Percentiles rank a stretch among this genome's conserved stretches.
Evolutionary conservation across 2,329 filamentous ascomycete species (phyloP).

Genomic region (Echinosphaeria canescens): DNA sequence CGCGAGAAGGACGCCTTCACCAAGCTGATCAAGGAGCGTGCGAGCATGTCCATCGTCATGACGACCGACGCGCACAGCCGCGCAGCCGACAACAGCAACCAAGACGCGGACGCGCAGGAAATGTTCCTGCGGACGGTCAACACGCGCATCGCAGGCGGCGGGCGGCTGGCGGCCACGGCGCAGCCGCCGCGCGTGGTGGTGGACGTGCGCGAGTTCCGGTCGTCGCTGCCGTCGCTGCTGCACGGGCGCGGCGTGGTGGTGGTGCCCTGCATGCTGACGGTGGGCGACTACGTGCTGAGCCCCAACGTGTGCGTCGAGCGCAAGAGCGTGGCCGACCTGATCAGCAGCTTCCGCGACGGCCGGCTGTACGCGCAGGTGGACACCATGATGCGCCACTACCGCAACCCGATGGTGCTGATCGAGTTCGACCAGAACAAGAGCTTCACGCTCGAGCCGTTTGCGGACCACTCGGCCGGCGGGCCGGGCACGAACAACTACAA

Average conservation of each 20-base stretch:
- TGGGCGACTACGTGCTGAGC: slow-evolving; percentile 88
- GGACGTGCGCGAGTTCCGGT: slow-evolving; percentile 91
- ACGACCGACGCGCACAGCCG: slow-evolving; percentile 46
- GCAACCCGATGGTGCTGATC: slow-evolving; percentile 74
- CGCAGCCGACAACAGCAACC: no score
- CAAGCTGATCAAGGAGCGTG: slow-evolving; percentile 81
- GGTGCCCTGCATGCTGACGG: slow-evolving; percentile 87
- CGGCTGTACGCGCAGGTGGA: slow-evolving; percentile 83
- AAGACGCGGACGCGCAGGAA: slow-evolving; percentile 70
- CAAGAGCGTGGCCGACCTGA: slow-evolving; percentile 80
- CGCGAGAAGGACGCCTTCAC: slow-evolving; percentile 95
- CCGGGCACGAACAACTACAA: slow-evolving; percentile 39
- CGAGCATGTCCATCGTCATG: slow-evolving; percentile 78
- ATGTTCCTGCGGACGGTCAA: slow-evolving; percentile 88
- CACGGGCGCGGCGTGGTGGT: slow-evolving; percentile 78
- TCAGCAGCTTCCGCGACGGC: slow-evolving; percentile 79
- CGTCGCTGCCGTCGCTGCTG: slow-evolving; percentile 72
- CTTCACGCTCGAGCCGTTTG: slow-evolving; percentile 76
- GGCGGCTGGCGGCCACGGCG: slow-evolving; percentile 61
- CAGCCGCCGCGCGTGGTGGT: slow-evolving; percentile 81
- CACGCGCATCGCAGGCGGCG: slow-evolving; percentile 87
- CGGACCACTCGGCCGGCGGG: slow-evolving; percentile 41
- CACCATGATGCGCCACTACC: slow-evolving; percentile 88
- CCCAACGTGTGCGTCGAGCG: slow-evolving; percentile 85
- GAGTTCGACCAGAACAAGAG: slow-evolving; percentile 97